These are phyloP conservation scores for Spizellomyces sp. DNA, from an alignment of 192 early-diverging fungal genomes.

Conservation along the genomic window DNA sequence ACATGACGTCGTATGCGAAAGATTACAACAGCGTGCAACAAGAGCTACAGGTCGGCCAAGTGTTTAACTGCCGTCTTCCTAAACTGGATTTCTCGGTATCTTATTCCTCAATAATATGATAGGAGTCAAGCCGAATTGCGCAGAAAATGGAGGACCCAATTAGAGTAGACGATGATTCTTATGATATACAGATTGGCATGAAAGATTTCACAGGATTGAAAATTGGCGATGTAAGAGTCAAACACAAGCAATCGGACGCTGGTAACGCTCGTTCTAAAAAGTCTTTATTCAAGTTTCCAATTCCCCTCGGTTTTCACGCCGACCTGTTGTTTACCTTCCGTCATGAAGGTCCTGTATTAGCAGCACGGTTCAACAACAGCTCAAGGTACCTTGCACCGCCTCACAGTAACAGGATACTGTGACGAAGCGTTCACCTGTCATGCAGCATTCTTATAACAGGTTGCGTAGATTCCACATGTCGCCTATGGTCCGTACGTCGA, in stretches of 20 bases:
- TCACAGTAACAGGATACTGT: neutral
- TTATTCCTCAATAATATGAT: neutral
- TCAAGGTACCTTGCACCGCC: slow-evolving; percentile 39
- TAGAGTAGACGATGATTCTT: slow-evolving; percentile 40
- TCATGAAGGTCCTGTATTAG: slow-evolving; percentile 59
- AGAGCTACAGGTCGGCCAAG: slow-evolving; percentile 32
- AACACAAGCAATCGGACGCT: neutral
- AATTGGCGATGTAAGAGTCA: slow-evolving; percentile 43
- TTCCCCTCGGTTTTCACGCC: slow-evolving; percentile 55
- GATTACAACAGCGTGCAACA: slow-evolving; percentile 44
- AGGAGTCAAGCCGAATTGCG: slow-evolving; percentile 27
- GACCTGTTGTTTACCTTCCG: slow-evolving; percentile 55
- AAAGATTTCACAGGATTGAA: slow-evolving; percentile 37
- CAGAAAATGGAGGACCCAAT: slow-evolving; percentile 41
- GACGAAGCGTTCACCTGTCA: neutral
- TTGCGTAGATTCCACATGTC: slow-evolving; percentile 58
- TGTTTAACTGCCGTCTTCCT: slow-evolving; percentile 4
- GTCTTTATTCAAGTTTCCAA: slow-evolving; percentile 34
- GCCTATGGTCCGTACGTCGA: slow-evolving; percentile 57
- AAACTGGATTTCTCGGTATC: neutral
- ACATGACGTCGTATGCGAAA: slow-evolving; percentile 51
- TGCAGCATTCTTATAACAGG: slow-evolving; percentile 54
- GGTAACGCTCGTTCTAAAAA: neutral
- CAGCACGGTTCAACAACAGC: slow-evolving; percentile 43
- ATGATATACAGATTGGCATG: slow-evolving; percentile 37